These are phyloP conservation scores for Adiantum capillusveneris DNA, from an alignment of 75 land plant species.

Conservation along the genomic window DNA sequence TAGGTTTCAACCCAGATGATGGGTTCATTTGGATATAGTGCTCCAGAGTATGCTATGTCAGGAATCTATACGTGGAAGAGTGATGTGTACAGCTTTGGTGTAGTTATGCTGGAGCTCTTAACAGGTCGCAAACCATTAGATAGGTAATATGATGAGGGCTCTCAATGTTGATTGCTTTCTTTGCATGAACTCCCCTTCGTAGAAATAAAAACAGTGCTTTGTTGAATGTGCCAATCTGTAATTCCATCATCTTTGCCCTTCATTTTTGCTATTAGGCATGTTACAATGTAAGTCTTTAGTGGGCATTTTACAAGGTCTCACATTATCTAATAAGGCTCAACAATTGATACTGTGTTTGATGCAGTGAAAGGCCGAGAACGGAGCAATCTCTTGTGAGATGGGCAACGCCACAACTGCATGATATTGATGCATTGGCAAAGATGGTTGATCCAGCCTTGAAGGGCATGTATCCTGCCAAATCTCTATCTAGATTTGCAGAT, in stretches of 20 bases:
- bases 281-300: too few relatives aligned
- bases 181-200: background rate
- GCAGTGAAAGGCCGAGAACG: slow-evolving; percentile 67
- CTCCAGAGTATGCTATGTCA: slow-evolving; percentile 89
- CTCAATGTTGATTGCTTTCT: background rate
- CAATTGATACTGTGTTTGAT: background rate
- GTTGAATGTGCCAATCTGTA: too few relatives aligned
- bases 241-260: too few relatives aligned
- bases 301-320: too few relatives aligned
- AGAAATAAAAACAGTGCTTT: too few relatives aligned
- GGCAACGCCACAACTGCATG: slow-evolving; percentile 98
- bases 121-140: slow-evolving; percentile 88
- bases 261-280: too few relatives aligned
- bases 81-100: slow-evolving; percentile 97
- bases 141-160: slow-evolving; percentile 25
- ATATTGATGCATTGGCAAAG: slow-evolving; percentile 86
- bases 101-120: slow-evolving; percentile 92
- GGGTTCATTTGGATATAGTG: slow-evolving; percentile 70
- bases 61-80: slow-evolving; percentile 86
- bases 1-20: slow-evolving; percentile 47
- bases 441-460: slow-evolving; percentile 95
- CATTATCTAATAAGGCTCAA: background rate
- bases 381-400: slow-evolving; percentile 96
- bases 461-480: slow-evolving; percentile 95
- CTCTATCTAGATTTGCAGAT: slow-evolving; percentile 96